A percentile compares a stretch with the other conserved stretches of the same genome.
These are phyloP conservation scores for Cutaneotrichosporon sp. DNA, from an alignment of 1,284 basidiomycete genomes.

Conservation along the genomic window DNA sequence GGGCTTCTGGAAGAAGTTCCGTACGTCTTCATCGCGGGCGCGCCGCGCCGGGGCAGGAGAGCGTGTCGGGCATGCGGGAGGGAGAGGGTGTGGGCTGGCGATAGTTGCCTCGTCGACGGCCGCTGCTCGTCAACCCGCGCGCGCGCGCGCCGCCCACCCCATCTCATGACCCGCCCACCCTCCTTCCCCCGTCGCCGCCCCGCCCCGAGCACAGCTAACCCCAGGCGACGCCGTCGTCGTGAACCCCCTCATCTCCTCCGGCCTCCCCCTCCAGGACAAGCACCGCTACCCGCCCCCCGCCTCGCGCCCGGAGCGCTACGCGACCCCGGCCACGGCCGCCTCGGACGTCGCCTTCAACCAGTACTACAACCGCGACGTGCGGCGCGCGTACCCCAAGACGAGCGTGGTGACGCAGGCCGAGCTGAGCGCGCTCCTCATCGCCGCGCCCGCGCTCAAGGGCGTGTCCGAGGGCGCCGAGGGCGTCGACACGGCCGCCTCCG, in stretches of 20 bases:
- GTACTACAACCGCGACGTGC: constrained; percentile 91
- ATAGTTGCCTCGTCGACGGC: too few relatives aligned
- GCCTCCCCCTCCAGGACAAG: constrained; percentile 73
- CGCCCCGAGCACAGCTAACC: constrained; percentile 60
- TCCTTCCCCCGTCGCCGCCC: too few relatives aligned
- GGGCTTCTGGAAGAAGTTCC: constrained; percentile 91
- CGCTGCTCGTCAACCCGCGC: too few relatives aligned
- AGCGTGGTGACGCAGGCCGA: constrained; percentile 79
- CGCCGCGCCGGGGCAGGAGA: not conserved
- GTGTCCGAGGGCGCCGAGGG: constrained; percentile 67
- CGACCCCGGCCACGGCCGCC: constrained; percentile 85
- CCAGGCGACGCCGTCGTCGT: constrained; percentile 46
- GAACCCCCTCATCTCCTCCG: constrained; percentile 88
- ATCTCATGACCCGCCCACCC: too few relatives aligned
- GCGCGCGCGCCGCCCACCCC: too few relatives aligned
- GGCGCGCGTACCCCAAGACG: constrained; percentile 84
- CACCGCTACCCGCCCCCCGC: constrained; percentile 84
- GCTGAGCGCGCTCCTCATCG: constrained; percentile 76
- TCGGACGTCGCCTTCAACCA: constrained; percentile 52
- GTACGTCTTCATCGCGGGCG: constrained; percentile 57
- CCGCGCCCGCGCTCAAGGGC: constrained; percentile 74
- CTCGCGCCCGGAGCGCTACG: constrained; percentile 80
- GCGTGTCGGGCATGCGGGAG: too few relatives aligned
- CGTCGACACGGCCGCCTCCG: constrained; percentile 43
- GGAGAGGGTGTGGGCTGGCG: too few relatives aligned